Evolutionary conservation across 225 moss, liverwort and hornwort species (phyloP).

Genomic region (Polytrichum formosum): DNA sequence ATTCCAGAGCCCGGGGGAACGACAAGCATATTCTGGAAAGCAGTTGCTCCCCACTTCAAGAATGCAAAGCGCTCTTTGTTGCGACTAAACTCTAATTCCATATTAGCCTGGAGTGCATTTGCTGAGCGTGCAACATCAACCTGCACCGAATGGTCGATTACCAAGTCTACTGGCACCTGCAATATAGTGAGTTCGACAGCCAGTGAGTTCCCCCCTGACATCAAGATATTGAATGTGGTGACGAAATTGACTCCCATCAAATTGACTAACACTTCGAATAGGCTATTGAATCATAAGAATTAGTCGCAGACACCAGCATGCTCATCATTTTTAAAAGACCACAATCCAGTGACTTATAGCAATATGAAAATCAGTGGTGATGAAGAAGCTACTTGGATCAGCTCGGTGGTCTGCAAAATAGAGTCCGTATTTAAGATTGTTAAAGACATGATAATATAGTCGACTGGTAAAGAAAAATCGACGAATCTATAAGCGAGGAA

Average conservation of each 20-base stretch:
- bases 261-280: slow-evolving; percentile 3
- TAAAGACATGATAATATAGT: no score
- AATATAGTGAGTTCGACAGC: slow-evolving; percentile 12
- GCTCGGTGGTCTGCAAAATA: no score
- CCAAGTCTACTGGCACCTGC: slow-evolving; percentile 95
- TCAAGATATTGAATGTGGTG: background rate
- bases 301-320: no score
- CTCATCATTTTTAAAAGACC: background rate
- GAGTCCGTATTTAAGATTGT: no score
- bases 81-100: slow-evolving; percentile 88
- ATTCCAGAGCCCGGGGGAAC: slow-evolving; percentile 98
- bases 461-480: no score
- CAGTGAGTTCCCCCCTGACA: slow-evolving; percentile 10
- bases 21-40: slow-evolving; percentile 94
- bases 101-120: slow-evolving; percentile 71
- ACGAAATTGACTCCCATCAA: background rate
- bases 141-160: slow-evolving; percentile 96
- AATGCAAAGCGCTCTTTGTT: slow-evolving; percentile 96
- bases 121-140: slow-evolving; percentile 73
- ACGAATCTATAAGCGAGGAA: no score
- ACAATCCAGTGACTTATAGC: background rate
- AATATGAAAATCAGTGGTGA: no score
- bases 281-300: background rate
- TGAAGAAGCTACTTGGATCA: no score
- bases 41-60: slow-evolving; percentile 88